Evolutionary conservation across 2,329 filamentous ascomycete genomes (phyloP).

Genomic region (Fusarium acutatum): DNA sequence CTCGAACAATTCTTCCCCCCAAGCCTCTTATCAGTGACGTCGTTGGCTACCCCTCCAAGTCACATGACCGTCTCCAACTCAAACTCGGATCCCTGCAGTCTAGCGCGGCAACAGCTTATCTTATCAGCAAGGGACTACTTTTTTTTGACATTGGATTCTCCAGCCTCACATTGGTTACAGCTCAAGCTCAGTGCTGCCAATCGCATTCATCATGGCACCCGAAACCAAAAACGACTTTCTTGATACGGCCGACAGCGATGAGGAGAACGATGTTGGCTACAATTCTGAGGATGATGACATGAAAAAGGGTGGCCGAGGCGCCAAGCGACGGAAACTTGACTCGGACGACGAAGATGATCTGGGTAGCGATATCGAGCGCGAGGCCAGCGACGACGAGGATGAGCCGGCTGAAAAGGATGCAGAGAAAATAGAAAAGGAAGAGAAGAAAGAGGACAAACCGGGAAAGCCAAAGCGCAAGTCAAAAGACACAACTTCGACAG

Average conservation of each 20-base stretch:
- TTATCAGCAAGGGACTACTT: conserved; percentile 39
- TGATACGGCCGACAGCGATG: conserved; percentile 66
- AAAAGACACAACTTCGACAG: conserved; percentile 43
- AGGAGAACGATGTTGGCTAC: conserved; percentile 67
- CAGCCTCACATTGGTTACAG: conserved; percentile 9
- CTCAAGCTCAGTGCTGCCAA: conserved; percentile 4
- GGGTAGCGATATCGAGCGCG: conserved; percentile 49
- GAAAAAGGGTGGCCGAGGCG: conserved; percentile 67
- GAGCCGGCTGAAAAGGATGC: conserved; percentile 42
- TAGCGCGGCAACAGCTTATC: conserved; percentile 25
- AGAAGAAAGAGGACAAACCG: conserved; percentile 24
- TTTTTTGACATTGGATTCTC: conserved; percentile 24
- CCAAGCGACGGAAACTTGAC: conserved; percentile 71
- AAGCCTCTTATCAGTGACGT: conserved; percentile 22
- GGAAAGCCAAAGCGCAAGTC: conserved; percentile 36
- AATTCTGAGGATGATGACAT: conserved; percentile 75
- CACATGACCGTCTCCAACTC: conserved; percentile 25
- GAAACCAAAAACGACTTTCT: conserved; percentile 79
- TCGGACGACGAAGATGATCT: conserved; percentile 48
- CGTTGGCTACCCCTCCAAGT: conserved; percentile 22
- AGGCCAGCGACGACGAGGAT: conserved; percentile 46
- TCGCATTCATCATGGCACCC: conserved; percentile 62
- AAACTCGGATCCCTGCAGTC: not conserved
- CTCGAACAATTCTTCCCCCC: not conserved
- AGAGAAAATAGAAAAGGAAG: conserved; percentile 35